Conservation (phyloP, 371 early-diverging fungal species). For the Rhizopus sp. region DNA sequence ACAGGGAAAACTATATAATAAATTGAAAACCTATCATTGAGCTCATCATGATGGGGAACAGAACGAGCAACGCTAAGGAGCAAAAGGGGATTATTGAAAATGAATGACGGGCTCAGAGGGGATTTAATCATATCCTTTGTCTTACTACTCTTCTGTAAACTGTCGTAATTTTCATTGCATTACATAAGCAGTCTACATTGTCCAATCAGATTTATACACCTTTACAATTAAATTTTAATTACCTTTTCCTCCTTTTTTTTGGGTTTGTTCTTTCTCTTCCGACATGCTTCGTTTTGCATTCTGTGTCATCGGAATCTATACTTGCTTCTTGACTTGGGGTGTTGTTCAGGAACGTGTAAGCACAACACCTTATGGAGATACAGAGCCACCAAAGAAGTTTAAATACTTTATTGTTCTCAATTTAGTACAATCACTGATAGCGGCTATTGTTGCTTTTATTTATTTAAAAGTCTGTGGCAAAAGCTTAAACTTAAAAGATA, state of each 20-base stretch:
- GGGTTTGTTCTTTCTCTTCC: neutral
- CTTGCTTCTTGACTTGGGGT: conserved; percentile 95
- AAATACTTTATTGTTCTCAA: conserved; percentile 89
- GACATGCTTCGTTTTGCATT: conserved; percentile 67
- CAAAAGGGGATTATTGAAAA: too few relatives aligned
- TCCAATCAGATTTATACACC: conserved; percentile 4
- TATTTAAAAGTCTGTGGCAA: conserved; percentile 65
- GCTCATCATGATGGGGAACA: too few relatives aligned
- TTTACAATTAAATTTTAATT: neutral
- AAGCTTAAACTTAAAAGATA: conserved; percentile 28
- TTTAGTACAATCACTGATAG: conserved; percentile 78
- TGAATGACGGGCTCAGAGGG: too few relatives aligned
- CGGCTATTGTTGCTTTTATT: conserved; percentile 73
- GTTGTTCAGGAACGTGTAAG: conserved; percentile 92
- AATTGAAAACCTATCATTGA: too few relatives aligned
- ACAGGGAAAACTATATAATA: too few relatives aligned
- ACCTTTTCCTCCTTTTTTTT: neutral
- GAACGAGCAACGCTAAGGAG: too few relatives aligned
- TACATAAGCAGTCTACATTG: too few relatives aligned
- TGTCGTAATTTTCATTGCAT: too few relatives aligned
- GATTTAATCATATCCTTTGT: too few relatives aligned
- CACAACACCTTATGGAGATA: conserved; percentile 75
- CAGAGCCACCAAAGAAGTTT: conserved; percentile 68
- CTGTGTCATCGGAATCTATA: conserved; percentile 89
- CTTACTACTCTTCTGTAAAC: too few relatives aligned